Conservation (phyloP, 805 yeast genomes). For the Brettanomyces sp. region DNA sequence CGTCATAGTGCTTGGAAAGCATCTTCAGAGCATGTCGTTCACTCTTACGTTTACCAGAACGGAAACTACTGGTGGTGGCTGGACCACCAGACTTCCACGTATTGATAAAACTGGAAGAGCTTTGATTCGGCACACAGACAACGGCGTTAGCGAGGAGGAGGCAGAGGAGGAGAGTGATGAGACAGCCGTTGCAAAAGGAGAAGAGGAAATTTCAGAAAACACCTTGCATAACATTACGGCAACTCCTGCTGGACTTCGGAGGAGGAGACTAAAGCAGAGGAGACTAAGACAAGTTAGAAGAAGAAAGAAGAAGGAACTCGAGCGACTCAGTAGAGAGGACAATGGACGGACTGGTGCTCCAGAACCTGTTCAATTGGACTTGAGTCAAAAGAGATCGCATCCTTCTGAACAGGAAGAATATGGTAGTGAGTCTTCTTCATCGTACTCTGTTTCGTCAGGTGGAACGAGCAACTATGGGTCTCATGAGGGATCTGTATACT, state of each 20-base stretch:
- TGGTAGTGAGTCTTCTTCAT: neutral
- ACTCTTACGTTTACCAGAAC: slow-evolving; percentile 81
- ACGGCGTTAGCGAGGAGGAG: slow-evolving; percentile 9
- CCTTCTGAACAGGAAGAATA: neutral
- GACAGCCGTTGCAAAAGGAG: slow-evolving; percentile 5
- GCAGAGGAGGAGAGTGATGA: slow-evolving; percentile 15
- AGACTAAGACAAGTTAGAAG: neutral
- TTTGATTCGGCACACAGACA: slow-evolving; percentile 29
- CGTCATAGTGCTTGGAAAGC: slow-evolving; percentile 62
- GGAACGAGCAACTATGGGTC: neutral
- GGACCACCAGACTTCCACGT: slow-evolving; percentile 84
- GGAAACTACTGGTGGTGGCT: slow-evolving; percentile 46
- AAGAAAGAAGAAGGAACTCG: neutral
- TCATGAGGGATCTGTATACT: neutral
- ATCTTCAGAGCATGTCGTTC: slow-evolving; percentile 84
- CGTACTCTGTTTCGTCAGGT: neutral
- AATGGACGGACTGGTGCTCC: slow-evolving; percentile 7
- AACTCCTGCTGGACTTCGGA: slow-evolving; percentile 52
- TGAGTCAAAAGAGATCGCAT: neutral
- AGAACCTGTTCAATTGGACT: slow-evolving; percentile 14
- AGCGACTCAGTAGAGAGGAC: neutral
- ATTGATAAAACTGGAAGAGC: slow-evolving; percentile 65
- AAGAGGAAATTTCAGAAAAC: neutral
- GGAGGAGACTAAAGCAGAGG: slow-evolving; percentile 33
- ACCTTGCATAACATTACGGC: neutral